Conservation (phyloP, 2,329 filamentous ascomycete species). For the Podosphaera leucotricha region DNA sequence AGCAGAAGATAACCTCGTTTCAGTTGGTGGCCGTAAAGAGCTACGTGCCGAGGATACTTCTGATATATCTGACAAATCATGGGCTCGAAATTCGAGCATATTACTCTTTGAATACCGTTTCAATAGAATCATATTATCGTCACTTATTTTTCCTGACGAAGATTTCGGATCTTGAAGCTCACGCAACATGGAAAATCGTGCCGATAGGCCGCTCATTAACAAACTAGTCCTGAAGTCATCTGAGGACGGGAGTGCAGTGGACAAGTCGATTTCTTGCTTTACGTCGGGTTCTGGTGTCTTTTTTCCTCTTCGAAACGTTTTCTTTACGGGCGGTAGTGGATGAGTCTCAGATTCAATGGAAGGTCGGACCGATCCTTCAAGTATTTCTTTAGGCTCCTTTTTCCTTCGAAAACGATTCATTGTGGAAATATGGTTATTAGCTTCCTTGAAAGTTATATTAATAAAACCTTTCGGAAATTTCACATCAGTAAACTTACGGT, state of each 20-base stretch:
- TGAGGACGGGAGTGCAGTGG: slow-evolving; percentile 48
- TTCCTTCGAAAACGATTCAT: slow-evolving; percentile 64
- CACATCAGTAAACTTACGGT: too few relatives aligned
- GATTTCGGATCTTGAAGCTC: slow-evolving; percentile 85
- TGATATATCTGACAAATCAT: slow-evolving; percentile 56
- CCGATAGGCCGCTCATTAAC: slow-evolving; percentile 83
- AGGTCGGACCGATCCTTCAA: slow-evolving; percentile 19
- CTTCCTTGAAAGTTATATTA: too few relatives aligned
- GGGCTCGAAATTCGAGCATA: slow-evolving; percentile 26
- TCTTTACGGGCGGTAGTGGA: slow-evolving; percentile 8
- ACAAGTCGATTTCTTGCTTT: slow-evolving; percentile 44
- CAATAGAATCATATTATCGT: slow-evolving; percentile 69
- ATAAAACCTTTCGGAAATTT: too few relatives aligned
- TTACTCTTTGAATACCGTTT: slow-evolving; percentile 62
- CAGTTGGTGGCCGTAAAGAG: slow-evolving; percentile 32
- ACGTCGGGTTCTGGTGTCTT: slow-evolving; percentile 25
- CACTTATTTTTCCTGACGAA: slow-evolving; percentile 77
- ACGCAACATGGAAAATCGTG: slow-evolving; percentile 86
- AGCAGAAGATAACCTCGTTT: slow-evolving; percentile 37
- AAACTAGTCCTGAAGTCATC: slow-evolving; percentile 92
- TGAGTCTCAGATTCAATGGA: slow-evolving; percentile 30
- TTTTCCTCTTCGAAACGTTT: slow-evolving; percentile 33
- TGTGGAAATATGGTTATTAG: too few relatives aligned
- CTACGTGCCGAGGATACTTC: slow-evolving; percentile 66
- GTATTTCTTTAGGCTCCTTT: slow-evolving; percentile 42